Base-by-base conservation (phyloP, 1,139 yeast genomes). In the Yamadazyma songkhlaensis region DNA sequence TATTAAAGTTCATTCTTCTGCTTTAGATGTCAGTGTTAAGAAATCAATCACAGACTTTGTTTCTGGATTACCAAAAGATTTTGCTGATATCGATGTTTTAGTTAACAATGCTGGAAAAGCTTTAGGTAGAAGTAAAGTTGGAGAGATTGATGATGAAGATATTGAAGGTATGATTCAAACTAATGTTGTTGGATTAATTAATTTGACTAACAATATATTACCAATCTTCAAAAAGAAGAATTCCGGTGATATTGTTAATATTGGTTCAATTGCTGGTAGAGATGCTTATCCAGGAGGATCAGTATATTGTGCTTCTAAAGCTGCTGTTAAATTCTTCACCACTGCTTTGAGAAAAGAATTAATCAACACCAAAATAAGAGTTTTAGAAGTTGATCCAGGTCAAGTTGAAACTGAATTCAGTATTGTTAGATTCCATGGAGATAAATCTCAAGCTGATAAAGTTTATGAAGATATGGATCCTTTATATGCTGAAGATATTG, bases 31-130 rank as follows among this genome's bases (percentile, higher is more conserved):
- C n/a, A 67, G 52, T 60, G 79, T 60, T 32, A 59, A 64, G 35
- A 67, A 65, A 9, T 62, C 74, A 26, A 77, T 85, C 45, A 62
- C 68, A 28, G 68, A 74, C 32, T 81, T 79, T 50, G 62, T 86
- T 35, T 58, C 61, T 3, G 47, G 47, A 11, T 55, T 79, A 34
- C 87, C 86, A 6, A 48, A 48, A 24, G 84, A 76, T 26, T 79
- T 77, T 51, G 58, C 70, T 31, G 79, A 75, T 44, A 72, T 80
- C 44, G 87, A 81, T 55, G 75, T 87, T 26, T 68, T 87, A 40
- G 65, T 87, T 44, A 87, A 87, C 67, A 87, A 86, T 55, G 94
- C 95, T 6, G 95, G 95, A 29, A 75, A 82, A 60, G 95, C 92
- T 2, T 64, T 78, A 35, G 95, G 95, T 20, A 63, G 64, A 33